phyloP scores from a whole-genome alignment of 2,329 filamentous ascomycete species.

The Arthrobotrys iridis region DNA sequence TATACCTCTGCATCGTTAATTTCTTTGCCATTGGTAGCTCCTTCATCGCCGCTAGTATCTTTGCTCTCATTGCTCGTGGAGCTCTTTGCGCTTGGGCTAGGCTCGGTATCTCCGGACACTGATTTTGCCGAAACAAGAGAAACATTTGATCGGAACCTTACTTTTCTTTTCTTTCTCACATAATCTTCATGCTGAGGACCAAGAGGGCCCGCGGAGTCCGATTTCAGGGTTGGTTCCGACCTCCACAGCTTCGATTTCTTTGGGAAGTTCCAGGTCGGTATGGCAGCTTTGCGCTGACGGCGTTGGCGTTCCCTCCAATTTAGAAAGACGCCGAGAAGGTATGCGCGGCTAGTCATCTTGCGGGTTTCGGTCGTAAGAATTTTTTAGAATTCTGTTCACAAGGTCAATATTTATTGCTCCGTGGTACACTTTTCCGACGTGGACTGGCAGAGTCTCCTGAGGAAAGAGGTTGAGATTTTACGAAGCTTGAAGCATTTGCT shows the following conservation, averaged over 20 bases:
- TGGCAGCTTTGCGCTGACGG: neutral
- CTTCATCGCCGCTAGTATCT: too few species aligned
- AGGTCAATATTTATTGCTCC: too few species aligned
- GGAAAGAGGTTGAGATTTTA: too few species aligned
- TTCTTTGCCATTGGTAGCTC: too few species aligned
- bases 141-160: neutral
- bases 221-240: neutral
- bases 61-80: too few species aligned
- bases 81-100: too few species aligned
- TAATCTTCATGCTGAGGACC: neutral
- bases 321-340: neutral
- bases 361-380: neutral
- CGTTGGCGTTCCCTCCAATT: neutral
- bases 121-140: neutral
- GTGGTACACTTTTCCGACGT: too few species aligned
- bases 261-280: neutral
- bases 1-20: too few species aligned
- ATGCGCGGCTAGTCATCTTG: neutral
- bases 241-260: neutral
- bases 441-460: too few species aligned
- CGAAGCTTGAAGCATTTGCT: too few species aligned
- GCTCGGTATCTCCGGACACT: too few species aligned
- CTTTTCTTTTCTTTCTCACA: neutral
- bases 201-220: neutral
- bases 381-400: neutral